phyloP scores from a whole-genome alignment of 331 rosid species.

The Prunus yedoensis region DNA sequence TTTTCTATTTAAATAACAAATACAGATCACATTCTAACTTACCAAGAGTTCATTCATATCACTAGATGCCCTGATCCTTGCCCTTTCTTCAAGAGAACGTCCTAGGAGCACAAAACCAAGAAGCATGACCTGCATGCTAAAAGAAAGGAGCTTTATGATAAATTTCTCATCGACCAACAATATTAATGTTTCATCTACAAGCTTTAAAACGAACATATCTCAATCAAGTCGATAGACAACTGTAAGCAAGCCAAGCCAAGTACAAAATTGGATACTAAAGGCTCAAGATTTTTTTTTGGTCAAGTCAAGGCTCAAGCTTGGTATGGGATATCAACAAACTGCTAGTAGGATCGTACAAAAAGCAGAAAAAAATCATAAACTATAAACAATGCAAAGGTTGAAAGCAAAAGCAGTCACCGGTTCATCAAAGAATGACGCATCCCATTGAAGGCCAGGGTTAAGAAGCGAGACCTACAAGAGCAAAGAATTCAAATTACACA shows the following conservation, averaged over 20 bases:
- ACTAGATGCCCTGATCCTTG: slow-evolving; percentile 91
- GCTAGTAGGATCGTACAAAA: slow-evolving; percentile 14
- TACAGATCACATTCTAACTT: slow-evolving; percentile 32
- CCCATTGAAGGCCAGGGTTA: slow-evolving; percentile 77
- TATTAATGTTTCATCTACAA: background rate
- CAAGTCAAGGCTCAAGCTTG: background rate
- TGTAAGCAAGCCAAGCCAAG: slow-evolving; percentile 2
- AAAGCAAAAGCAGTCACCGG: slow-evolving; percentile 84
- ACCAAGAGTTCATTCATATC: slow-evolving; percentile 98
- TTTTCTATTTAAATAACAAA: slow-evolving; percentile 5
- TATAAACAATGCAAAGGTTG: slow-evolving; percentile 25
- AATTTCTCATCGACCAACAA: slow-evolving; percentile 29
- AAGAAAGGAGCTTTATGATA: slow-evolving; percentile 49
- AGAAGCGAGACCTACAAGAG: slow-evolving; percentile 77
- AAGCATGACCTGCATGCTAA: slow-evolving; percentile 99
- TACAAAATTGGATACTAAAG: background rate
- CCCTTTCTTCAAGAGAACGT: slow-evolving; percentile 93
- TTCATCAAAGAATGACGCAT: slow-evolving; percentile 93
- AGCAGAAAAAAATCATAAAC: background rate
- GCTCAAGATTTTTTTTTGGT: background rate
- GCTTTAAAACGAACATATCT: background rate
- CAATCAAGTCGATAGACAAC: background rate
- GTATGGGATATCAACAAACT: background rate
- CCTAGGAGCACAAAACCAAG: slow-evolving; percentile 99
- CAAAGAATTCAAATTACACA: slow-evolving; percentile 19